Percentiles rank a stretch among this genome's conserved stretches.
phyloP scores from a whole-genome alignment of 2,329 filamentous ascomycete genomes.

The Beauveria australis region DNA sequence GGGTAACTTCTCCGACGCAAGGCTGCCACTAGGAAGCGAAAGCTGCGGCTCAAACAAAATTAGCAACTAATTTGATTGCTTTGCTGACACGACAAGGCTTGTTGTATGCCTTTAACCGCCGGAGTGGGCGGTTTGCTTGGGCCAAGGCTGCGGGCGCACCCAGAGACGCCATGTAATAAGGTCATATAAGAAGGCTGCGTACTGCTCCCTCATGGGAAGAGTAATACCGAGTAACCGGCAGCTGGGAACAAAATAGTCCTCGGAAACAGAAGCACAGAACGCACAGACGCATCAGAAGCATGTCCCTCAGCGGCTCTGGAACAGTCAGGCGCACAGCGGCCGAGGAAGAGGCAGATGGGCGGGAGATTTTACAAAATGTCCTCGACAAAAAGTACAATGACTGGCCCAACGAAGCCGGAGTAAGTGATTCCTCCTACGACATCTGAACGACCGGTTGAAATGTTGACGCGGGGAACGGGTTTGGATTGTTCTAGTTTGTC shows the following conservation, averaged over 20 bases:
- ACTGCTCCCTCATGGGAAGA: background rate
- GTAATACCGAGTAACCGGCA: background rate
- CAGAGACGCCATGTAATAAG: background rate
- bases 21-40: background rate
- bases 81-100: too few species aligned
- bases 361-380: slow-evolving; percentile 16
- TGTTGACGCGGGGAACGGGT: background rate
- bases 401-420: slow-evolving; percentile 42
- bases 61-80: too few species aligned
- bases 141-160: too few species aligned
- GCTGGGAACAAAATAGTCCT: background rate
- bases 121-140: background rate
- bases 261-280: background rate
- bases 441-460: background rate
- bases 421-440: slow-evolving; percentile 17
- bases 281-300: background rate
- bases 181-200: background rate
- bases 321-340: slow-evolving; percentile 13
- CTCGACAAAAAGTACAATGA: slow-evolving; percentile 23
- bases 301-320: slow-evolving; percentile 19
- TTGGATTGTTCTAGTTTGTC: slow-evolving; percentile 42
- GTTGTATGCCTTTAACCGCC: too few species aligned
- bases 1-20: background rate
- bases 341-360: slow-evolving; percentile 1
- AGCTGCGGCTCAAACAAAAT: too few species aligned